Percentiles rank a stretch among this genome's conserved stretches.
phyloP scores from a whole-genome alignment of 805 yeast species.

The Tetrapisispora arboricola region DNA sequence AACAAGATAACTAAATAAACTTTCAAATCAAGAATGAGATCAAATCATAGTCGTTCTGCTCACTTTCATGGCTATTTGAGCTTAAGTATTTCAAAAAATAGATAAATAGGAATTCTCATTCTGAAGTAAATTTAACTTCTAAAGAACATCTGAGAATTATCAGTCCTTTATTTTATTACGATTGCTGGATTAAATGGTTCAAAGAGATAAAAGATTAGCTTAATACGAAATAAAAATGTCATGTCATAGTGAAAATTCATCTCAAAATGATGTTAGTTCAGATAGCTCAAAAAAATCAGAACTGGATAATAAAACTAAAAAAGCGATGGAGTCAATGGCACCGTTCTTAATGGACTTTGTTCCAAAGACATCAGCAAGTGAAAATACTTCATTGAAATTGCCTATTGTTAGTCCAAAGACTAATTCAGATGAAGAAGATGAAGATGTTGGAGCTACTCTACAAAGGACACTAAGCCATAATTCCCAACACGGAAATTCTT shows the following conservation, averaged over 20 bases:
- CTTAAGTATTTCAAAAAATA: too few relatives aligned
- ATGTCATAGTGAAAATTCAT: background rate
- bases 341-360: slow-evolving; percentile 66
- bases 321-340: slow-evolving; percentile 70
- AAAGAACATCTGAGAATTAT: too few relatives aligned
- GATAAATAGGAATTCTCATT: too few relatives aligned
- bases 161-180: too few relatives aligned
- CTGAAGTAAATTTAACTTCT: too few relatives aligned
- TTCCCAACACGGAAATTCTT: slow-evolving; percentile 10
- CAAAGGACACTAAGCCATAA: slow-evolving; percentile 20
- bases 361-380: slow-evolving; percentile 56
- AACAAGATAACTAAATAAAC: too few relatives aligned
- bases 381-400: slow-evolving; percentile 30
- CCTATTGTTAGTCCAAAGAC: slow-evolving; percentile 22
- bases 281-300: background rate
- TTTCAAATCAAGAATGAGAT: too few relatives aligned
- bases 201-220: too few relatives aligned
- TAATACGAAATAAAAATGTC: background rate
- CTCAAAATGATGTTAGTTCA: background rate
- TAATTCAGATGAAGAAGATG: slow-evolving; percentile 19
- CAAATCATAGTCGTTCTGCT: too few relatives aligned
- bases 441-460: slow-evolving; percentile 17
- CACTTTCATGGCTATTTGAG: too few relatives aligned
- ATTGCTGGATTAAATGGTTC: too few relatives aligned
- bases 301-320: slow-evolving; percentile 25